Base-by-base conservation (phyloP, 2,329 filamentous ascomycete species). In the Dactylellina cionopaga region DNA sequence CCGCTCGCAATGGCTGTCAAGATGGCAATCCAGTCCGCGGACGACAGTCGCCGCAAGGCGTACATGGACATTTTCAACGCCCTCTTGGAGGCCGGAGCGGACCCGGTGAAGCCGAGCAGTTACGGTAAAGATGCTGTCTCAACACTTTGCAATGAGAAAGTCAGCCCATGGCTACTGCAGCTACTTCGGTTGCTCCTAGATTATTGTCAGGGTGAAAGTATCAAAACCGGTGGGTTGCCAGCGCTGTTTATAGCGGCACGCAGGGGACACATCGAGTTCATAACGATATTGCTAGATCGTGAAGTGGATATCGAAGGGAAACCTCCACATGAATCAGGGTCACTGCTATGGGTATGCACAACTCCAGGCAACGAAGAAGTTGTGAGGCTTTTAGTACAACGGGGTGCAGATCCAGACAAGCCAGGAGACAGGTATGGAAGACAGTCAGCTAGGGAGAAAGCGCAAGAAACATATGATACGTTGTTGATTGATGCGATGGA, bases 31-130 rank as follows among this genome's bases (percentile, higher is more conserved):
- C 17, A 54, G 10, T 15, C 2, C n/a, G 33, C 24, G 29, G 6
- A 37, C 15, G 29, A 24, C 49, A 35, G 17, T 22, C 29, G 5
- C n/a, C 49, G 13, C 5, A 22, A 54, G 29, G 29, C 27, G 29
- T 54, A 11, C 10, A 54, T 54, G 49, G 49, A 54, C 31, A 54
- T 54, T 15, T 11, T 54, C 49, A 33, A 54, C 31, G 49, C 27
- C 27, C 49, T 54, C 27, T 35, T 54, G 49, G 19, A 35, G 15
- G 49, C 49, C 7, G 52, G 52, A 27, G 52, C 35, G 33, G 35
- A 56, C 22, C 52, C 52, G 33, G 52, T 56, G 11, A 56, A 43
- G 52, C 33, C 52, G 37, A 56, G 52, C 35, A 29, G 52, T 35
- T 27, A 25, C 22, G 33, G 33, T 24, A 19, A 1, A 41, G 52